A percentile compares a stretch with the other conserved stretches of the same genome.
Conservation (phyloP, 2,329 filamentous ascomycete species). For the Colletotrichum orchidophilum region DNA sequence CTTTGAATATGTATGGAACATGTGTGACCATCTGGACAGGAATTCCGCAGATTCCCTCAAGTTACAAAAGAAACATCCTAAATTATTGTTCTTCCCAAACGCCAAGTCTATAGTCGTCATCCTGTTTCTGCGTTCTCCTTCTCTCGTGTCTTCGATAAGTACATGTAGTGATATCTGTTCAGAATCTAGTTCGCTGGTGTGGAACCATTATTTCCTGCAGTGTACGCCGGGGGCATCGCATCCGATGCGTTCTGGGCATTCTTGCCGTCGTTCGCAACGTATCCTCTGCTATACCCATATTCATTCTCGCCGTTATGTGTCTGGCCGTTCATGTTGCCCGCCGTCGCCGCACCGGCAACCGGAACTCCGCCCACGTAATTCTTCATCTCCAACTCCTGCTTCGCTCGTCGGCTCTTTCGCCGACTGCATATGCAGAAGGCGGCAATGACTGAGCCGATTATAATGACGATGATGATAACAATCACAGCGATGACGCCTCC, state of each 20-base stretch:
- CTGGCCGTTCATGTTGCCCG: neutral
- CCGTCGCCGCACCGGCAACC: neutral
- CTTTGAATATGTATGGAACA: neutral
- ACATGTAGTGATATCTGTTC: no score
- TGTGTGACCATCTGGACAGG: neutral
- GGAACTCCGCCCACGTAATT: neutral
- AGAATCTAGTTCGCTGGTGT: neutral
- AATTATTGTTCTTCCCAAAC: neutral
- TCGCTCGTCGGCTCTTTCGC: neutral
- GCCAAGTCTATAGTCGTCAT: neutral
- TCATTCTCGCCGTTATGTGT: neutral
- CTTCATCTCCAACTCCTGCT: neutral
- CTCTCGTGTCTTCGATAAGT: neutral
- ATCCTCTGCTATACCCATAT: neutral
- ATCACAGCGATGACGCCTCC: neutral
- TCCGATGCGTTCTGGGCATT: neutral
- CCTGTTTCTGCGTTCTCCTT: neutral
- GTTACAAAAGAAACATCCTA: neutral
- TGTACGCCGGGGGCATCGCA: neutral
- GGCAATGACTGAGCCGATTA: neutral
- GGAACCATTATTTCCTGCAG: neutral
- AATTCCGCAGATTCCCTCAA: neutral
- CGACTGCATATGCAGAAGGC: neutral
- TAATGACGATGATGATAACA: neutral
- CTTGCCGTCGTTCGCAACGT: neutral